These are phyloP conservation scores for Colletotrichum trifolii DNA, from an alignment of 2,329 filamentous ascomycete species.

Conservation along the genomic window DNA sequence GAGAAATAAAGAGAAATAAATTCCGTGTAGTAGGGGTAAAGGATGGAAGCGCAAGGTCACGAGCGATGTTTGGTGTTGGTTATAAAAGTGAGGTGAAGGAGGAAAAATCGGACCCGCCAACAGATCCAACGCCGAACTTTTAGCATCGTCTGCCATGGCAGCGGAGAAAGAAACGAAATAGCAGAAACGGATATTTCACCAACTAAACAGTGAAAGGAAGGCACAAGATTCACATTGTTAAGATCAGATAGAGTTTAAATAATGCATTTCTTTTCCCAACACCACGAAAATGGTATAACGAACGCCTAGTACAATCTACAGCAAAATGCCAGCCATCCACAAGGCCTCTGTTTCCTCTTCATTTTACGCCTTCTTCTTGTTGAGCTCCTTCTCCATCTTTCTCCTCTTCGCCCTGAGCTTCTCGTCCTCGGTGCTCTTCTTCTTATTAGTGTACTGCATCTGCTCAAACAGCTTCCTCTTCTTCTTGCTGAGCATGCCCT, in stretches of 20 bases:
- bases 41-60: neutral
- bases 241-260: conserved; percentile 1
- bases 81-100: conserved; percentile 25
- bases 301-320: conserved; percentile 35
- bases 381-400: conserved; percentile 79
- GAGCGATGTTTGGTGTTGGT: neutral
- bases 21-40: no score
- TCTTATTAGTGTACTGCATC: conserved; percentile 95
- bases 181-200: no score
- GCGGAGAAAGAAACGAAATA: neutral
- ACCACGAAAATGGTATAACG: conserved; percentile 38
- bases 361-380: conserved; percentile 46
- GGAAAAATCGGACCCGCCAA: conserved; percentile 22
- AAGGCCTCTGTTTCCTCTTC: neutral
- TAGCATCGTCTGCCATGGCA: no score
- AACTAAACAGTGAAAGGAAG: no score
- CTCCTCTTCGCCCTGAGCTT: conserved; percentile 89
- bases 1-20: no score
- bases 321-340: neutral
- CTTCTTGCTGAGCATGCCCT: conserved; percentile 98
- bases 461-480: conserved; percentile 98
- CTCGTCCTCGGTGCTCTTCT: conserved; percentile 90
- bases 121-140: conserved; percentile 5
- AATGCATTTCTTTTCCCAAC: conserved; percentile 33
- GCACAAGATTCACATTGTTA: neutral